Percentiles rank a stretch among this genome's conserved stretches.
These are phyloP conservation scores for Ophiostoma himal-ulmi DNA, from an alignment of 2,329 filamentous ascomycete genomes.

Conservation along the genomic window DNA sequence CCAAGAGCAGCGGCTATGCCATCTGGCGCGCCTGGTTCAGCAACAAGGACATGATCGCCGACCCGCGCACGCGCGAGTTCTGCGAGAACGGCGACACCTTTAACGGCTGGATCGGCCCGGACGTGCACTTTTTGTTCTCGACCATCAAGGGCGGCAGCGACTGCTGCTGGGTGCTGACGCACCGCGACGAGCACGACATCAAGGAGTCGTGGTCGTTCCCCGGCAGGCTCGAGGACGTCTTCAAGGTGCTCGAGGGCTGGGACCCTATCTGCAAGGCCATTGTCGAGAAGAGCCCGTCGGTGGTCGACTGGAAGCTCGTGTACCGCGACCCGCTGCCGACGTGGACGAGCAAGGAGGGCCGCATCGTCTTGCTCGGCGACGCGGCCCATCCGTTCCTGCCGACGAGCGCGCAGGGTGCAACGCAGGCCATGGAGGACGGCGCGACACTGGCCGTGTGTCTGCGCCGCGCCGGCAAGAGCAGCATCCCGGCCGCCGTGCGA, in stretches of 20 bases:
- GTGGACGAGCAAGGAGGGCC: conserved; percentile 42
- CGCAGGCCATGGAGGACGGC: conserved; percentile 48
- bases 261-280: conserved; percentile 45
- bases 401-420: conserved; percentile 44
- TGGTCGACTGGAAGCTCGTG: conserved; percentile 48
- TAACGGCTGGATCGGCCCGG: conserved; percentile 53
- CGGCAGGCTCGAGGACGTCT: conserved; percentile 47
- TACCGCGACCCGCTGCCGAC: conserved; percentile 46
- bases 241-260: conserved; percentile 47
- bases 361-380: conserved; percentile 45
- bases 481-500: conserved; percentile 37
- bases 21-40: conserved; percentile 50
- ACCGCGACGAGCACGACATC: conserved; percentile 49
- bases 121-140: conserved; percentile 52
- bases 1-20: conserved; percentile 47
- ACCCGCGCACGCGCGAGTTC: conserved; percentile 48
- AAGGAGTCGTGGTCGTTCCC: conserved; percentile 52
- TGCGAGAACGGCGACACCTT: conserved; percentile 53
- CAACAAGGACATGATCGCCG: conserved; percentile 47
- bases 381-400: conserved; percentile 48
- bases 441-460: conserved; percentile 44
- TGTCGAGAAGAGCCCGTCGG: conserved; percentile 41
- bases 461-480: conserved; percentile 34
- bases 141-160: conserved; percentile 52
- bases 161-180: conserved; percentile 55